phyloP scores from a whole-genome alignment of 345 rosid species.

The Clausena lansium region DNA sequence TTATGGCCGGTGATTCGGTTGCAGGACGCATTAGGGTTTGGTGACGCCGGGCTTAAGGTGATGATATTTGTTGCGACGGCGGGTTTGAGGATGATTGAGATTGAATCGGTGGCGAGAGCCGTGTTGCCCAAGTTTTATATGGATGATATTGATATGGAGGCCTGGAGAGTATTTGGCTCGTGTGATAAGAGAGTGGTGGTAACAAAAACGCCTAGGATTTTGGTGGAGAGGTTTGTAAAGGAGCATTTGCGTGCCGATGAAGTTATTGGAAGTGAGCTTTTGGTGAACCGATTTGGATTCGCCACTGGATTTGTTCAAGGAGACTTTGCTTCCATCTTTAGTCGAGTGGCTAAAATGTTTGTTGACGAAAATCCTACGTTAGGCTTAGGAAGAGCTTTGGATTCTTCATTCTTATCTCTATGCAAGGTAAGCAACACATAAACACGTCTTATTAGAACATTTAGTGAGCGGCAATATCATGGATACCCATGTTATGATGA shows the following conservation, averaged over 20 bases:
- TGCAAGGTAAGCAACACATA: conserved; percentile 50
- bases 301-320: conserved; percentile 54
- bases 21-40: conserved; percentile 46
- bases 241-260: conserved; percentile 75
- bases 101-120: conserved; percentile 80
- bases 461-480: no score
- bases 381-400: conserved; percentile 47
- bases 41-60: conserved; percentile 48
- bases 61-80: conserved; percentile 68
- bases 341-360: conserved; percentile 46
- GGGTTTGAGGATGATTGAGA: conserved; percentile 59
- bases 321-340: conserved; percentile 23
- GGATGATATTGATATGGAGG: conserved; percentile 71
- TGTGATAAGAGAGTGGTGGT: conserved; percentile 64
- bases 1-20: conserved; percentile 67
- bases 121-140: conserved; percentile 80
- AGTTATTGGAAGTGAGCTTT: conserved; percentile 69
- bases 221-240: conserved; percentile 81
- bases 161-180: conserved; percentile 68
- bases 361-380: conserved; percentile 42
- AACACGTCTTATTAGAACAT: no score
- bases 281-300: conserved; percentile 61
- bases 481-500: no score
- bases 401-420: conserved; percentile 45
- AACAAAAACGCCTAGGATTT: conserved; percentile 64